A percentile compares a stretch with the other conserved stretches of the same genome.
Evolutionary conservation across 371 early-diverging fungal genomes (phyloP).

Genomic region (Syncephalastrum contaminatum): DNA sequence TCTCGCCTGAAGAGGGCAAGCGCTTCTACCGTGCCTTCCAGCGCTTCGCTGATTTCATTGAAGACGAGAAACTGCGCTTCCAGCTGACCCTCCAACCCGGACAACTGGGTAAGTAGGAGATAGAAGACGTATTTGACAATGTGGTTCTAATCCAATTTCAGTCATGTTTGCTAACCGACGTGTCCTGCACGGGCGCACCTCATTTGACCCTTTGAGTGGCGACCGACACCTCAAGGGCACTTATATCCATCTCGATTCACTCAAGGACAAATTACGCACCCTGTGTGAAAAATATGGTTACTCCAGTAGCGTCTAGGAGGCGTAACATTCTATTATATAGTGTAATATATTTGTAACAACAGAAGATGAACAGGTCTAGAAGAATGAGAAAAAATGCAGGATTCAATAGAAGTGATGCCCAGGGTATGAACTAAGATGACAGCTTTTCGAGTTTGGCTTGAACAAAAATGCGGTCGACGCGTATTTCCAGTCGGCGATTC

Average conservation of each 20-base stretch:
- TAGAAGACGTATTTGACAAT: neutral
- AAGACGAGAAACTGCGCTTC: constrained; percentile 57
- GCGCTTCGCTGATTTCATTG: constrained; percentile 63
- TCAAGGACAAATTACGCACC: constrained; percentile 66
- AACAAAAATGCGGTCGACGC: constrained; percentile 83
- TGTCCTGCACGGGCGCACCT: constrained; percentile 79
- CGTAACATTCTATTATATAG: neutral
- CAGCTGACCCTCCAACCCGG: constrained; percentile 72
- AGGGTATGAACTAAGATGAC: constrained; percentile 8
- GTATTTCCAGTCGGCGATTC: constrained; percentile 75
- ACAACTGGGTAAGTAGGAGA: constrained; percentile 43
- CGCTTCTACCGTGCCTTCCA: constrained; percentile 75
- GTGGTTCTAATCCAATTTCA: neutral
- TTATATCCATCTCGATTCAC: constrained; percentile 78
- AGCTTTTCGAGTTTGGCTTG: constrained; percentile 80
- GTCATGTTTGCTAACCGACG: constrained; percentile 85
- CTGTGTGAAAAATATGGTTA: constrained; percentile 29
- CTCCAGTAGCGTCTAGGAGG: constrained; percentile 16
- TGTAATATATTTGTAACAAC: neutral
- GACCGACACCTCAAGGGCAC: constrained; percentile 81
- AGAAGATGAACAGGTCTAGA: neutral
- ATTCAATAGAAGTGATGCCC: constrained; percentile 1
- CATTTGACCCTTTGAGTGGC: constrained; percentile 74
- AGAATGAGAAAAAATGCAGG: constrained; percentile 1
- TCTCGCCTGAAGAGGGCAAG: constrained; percentile 41